phyloP scores from a whole-genome alignment of 805 yeast species.

The Maudiozyma pseudohumilis region DNA sequence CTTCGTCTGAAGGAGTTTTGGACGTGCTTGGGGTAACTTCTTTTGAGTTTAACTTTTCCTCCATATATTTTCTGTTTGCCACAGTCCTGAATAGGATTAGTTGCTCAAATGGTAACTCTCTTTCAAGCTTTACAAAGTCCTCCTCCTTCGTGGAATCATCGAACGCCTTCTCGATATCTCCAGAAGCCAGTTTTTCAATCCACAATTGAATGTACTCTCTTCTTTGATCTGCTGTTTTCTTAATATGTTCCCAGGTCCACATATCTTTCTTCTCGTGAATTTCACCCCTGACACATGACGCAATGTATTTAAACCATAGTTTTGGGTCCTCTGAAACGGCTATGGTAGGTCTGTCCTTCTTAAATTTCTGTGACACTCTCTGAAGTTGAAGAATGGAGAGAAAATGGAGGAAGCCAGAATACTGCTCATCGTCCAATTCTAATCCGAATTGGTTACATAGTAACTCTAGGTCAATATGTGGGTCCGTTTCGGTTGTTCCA shows the following conservation, averaged over 20 bases:
- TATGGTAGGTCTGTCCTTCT: conserved; percentile 56
- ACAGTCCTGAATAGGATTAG: conserved; percentile 76
- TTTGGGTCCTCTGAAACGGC: conserved; percentile 49
- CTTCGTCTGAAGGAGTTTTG: conserved; percentile 6
- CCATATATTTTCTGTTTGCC: conserved; percentile 56
- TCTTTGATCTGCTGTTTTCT: conserved; percentile 62
- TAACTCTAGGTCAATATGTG: conserved; percentile 65
- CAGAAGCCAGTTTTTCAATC: conserved; percentile 43
- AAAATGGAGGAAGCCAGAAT: conserved; percentile 69
- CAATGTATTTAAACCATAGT: conserved; percentile 79
- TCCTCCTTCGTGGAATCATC: conserved; percentile 31
- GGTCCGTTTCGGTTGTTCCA: conserved; percentile 57
- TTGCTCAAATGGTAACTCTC: conserved; percentile 59
- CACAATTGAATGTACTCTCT: conserved; percentile 56
- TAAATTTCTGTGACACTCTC: conserved; percentile 66
- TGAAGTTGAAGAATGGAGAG: conserved; percentile 75
- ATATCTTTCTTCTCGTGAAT: conserved; percentile 69
- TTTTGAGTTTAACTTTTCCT: conserved; percentile 35
- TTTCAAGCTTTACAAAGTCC: conserved; percentile 46
- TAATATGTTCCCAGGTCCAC: conserved; percentile 85
- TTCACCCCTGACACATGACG: conserved; percentile 62
- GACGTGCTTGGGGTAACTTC: conserved; percentile 6
- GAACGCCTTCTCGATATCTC: conserved; percentile 24
- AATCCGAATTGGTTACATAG: conserved; percentile 85
- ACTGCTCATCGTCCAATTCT: conserved; percentile 75